phyloP scores from a whole-genome alignment of 2,329 filamentous ascomycete species.

The Colletotrichum somersetense region DNA sequence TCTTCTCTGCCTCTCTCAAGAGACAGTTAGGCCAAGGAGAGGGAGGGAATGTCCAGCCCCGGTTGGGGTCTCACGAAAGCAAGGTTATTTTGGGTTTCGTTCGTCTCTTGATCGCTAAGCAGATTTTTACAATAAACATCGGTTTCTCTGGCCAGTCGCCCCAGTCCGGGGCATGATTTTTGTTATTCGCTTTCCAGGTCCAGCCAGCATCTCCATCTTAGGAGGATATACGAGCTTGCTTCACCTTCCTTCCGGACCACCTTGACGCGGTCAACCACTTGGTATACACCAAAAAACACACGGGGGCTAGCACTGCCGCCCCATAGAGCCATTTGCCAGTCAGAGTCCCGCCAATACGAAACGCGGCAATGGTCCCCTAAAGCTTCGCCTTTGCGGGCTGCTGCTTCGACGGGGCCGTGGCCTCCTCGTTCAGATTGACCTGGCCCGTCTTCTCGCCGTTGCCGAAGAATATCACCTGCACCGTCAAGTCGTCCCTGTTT shows the following conservation, averaged over 20 bases:
- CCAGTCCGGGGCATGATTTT: neutral
- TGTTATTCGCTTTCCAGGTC: constrained; percentile 10
- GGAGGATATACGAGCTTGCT: neutral
- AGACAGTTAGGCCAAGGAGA: neutral
- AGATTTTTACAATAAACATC: neutral
- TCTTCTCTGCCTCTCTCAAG: neutral
- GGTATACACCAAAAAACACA: constrained; percentile 8
- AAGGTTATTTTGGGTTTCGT: neutral
- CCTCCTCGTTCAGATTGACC: constrained; percentile 87
- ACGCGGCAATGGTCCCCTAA: constrained; percentile 42
- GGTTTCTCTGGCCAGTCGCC: neutral
- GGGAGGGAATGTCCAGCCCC: too few species aligned
- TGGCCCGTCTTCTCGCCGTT: constrained; percentile 81
- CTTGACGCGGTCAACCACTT: neutral
- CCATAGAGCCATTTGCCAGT: neutral
- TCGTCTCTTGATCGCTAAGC: constrained; percentile 2
- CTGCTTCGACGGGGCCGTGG: constrained; percentile 69
- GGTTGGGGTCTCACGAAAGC: neutral
- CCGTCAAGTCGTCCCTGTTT: constrained; percentile 88
- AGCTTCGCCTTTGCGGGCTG: constrained; percentile 55
- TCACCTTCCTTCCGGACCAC: neutral
- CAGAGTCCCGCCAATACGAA: neutral
- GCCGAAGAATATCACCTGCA: constrained; percentile 99
- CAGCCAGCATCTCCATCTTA: neutral
- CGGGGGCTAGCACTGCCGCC: neutral